phyloP scores from a whole-genome alignment of 2,329 filamentous ascomycete genomes.

The Lasiodiplodia citricola region DNA sequence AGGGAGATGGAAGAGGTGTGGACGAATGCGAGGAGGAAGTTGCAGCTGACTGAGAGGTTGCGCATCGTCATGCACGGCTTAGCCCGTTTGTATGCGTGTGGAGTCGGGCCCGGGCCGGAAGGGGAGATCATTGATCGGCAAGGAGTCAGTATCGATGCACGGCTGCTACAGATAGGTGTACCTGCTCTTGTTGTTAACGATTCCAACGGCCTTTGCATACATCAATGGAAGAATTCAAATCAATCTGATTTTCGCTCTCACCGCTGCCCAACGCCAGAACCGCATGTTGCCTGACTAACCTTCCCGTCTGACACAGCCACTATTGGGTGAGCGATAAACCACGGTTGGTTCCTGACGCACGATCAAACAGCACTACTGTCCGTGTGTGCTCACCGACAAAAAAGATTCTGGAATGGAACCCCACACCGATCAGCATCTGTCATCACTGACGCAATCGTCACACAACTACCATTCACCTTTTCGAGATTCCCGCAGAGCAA shows the following conservation, averaged over 20 bases:
- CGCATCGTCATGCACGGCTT: neutral
- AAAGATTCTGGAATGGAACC: neutral
- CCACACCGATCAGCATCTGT: neutral
- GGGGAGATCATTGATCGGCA: neutral
- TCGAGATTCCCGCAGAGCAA: neutral
- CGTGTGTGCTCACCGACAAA: neutral
- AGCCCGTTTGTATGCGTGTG: neutral
- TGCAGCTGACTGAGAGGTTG: neutral
- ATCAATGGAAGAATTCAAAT: neutral
- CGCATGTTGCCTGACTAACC: neutral
- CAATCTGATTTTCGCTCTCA: neutral
- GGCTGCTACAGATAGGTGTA: neutral
- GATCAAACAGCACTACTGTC: no score
- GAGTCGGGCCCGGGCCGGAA: neutral
- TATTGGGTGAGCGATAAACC: neutral
- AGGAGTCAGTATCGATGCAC: neutral
- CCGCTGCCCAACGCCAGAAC: neutral
- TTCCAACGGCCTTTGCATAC: neutral
- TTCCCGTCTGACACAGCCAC: neutral
- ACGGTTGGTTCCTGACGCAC: no score
- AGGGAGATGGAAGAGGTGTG: neutral
- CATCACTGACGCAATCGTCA: neutral
- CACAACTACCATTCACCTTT: neutral
- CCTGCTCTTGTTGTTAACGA: neutral
- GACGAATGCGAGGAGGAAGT: neutral